Base-by-base conservation (phyloP, 1,284 basidiomycete species). In the Sphaerobolus stellatus region DNA sequence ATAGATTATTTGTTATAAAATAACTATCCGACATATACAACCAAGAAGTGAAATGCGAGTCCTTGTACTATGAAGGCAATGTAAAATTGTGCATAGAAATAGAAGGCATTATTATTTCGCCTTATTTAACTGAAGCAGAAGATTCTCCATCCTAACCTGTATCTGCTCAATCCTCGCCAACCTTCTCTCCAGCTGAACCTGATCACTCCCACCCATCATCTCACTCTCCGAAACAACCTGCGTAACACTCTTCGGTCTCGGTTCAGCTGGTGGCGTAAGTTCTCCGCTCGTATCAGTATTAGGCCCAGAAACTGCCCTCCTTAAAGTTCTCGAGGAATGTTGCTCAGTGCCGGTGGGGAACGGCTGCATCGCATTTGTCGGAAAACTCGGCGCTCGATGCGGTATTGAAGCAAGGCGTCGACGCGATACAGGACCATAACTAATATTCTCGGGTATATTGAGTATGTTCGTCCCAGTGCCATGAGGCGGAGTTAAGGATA, bases 131-230 rank as follows among this genome's bases (percentile, higher is more conserved):
- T 75, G 70, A 28, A 70, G 59, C 33, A 90, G 72, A 52, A 90
- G 59, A 14, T 74, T 71, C 63, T 90, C 87, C 46, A 90, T 88
- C 58, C 82, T 75, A 63, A 76, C 71, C 66, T 90, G 84, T 53
- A 77, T 71, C 62, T 73, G 71, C 63, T 90, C 88, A 50, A 90
- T 82, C 29, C 70, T 68, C 2, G 77, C 75, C 60, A 90, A 68
- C 44, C 82, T 72, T 54, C 66, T 72, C 55, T 68, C 65, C 66
- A 74, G 71, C 24, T 66, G 59, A 36, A 18, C 34, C 13, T 61
- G 28, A 24, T 58, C n/a, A 60, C 50, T 59, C 45, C 68, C 62
- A 46, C 62, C 60, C 3, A 53, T 60, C 6, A 59, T 64, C 6
- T 66, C 68, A 25, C 44, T 36, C 16, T 67, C 71, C 49, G 73